phyloP scores from a whole-genome alignment of 225 moss, liverwort and hornwort species.

The Ulota crispa region DNA sequence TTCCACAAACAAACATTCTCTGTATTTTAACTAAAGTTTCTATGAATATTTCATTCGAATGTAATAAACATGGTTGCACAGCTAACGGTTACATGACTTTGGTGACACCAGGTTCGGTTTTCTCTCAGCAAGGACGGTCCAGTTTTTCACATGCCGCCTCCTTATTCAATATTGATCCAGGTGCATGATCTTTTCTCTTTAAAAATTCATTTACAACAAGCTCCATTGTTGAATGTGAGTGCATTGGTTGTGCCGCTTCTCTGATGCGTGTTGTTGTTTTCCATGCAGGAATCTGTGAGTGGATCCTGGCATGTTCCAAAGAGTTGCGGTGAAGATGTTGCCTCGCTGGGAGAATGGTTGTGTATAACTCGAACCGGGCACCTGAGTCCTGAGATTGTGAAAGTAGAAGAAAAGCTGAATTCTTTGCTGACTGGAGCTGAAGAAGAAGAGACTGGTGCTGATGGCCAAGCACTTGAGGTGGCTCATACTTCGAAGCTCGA shows the following conservation, averaged over 20 bases:
- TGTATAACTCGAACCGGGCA: constrained; percentile 68
- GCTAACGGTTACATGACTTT: constrained; percentile 11
- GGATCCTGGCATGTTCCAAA: constrained; percentile 90
- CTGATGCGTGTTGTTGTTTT: constrained; percentile 8
- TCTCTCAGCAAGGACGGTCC: constrained; percentile 63
- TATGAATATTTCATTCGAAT: background rate
- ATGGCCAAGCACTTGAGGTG: constrained; percentile 12
- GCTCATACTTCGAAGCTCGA: constrained; percentile 10
- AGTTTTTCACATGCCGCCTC: constrained; percentile 87
- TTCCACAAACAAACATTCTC: background rate
- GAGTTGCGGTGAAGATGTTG: constrained; percentile 57
- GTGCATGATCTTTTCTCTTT: constrained; percentile 31
- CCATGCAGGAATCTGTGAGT: constrained; percentile 77
- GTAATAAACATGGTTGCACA: background rate
- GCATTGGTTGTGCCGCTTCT: background rate
- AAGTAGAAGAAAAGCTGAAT: constrained; percentile 29
- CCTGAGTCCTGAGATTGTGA: constrained; percentile 32
- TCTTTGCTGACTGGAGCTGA: constrained; percentile 20
- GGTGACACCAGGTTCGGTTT: constrained; percentile 70
- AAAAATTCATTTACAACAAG: background rate
- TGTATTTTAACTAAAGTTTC: background rate
- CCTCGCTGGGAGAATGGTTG: constrained; percentile 69
- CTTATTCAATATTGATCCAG: constrained; percentile 89
- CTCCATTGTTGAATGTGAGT: background rate
- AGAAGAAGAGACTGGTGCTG: constrained; percentile 20